Evolutionary conservation across 305 asterid genomes (phyloP).

Genomic region (Nicotiana rustica): DNA sequence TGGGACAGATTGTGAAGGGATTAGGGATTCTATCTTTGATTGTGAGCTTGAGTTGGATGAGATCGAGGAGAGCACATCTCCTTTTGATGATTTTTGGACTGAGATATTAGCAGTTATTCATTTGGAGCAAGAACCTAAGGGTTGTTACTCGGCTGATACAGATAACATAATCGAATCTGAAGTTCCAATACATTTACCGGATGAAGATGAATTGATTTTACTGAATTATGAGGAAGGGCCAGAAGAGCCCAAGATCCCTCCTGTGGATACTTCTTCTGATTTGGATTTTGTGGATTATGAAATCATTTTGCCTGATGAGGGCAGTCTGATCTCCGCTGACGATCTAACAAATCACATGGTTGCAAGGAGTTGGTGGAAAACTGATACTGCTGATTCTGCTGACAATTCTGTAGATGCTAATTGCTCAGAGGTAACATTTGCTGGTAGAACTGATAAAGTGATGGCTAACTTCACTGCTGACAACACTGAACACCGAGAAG

Average conservation of each 20-base stretch:
- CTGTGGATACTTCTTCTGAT: conserved; percentile 17
- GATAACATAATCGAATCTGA: conserved; percentile 16
- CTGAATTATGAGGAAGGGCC: conserved; percentile 19
- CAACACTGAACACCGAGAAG: conserved; percentile 4
- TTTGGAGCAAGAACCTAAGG: conserved; percentile 1
- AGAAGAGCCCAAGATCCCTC: neutral
- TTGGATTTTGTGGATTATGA: conserved; percentile 18
- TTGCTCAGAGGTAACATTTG: conserved; percentile 14
- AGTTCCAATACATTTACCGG: conserved; percentile 17
- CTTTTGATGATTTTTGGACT: conserved; percentile 29
- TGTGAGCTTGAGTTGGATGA: conserved; percentile 34
- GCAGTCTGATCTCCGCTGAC: conserved; percentile 26
- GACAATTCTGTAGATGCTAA: neutral
- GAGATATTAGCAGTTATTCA: conserved; percentile 28
- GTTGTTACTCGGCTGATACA: conserved; percentile 11
- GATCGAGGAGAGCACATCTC: neutral
- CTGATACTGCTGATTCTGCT: neutral
- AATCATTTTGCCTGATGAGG: conserved; percentile 31
- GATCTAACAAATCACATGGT: neutral
- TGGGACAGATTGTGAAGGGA: conserved; percentile 27
- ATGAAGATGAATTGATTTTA: conserved; percentile 26
- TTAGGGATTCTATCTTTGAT: conserved; percentile 25
- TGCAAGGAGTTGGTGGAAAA: neutral
- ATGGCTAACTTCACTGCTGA: conserved; percentile 5
- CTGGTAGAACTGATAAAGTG: conserved; percentile 21